These are phyloP conservation scores for Boletus sp. DNA, from an alignment of 768 basidiomycete species.

Conservation along the genomic window DNA sequence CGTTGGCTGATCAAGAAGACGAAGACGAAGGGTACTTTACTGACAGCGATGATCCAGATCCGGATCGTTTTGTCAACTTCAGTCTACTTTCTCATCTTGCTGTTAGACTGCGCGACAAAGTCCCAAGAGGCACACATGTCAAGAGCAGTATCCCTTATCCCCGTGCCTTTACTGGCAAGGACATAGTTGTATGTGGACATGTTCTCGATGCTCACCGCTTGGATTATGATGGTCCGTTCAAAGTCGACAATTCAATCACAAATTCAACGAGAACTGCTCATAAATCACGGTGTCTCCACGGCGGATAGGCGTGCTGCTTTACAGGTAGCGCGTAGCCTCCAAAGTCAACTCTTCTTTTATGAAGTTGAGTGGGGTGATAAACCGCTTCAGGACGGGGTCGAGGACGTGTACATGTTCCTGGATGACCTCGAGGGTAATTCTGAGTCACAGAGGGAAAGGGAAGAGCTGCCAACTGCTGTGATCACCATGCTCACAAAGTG, in stretches of 20 bases:
- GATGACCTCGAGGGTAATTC: constrained; percentile 72
- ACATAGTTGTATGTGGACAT: constrained; percentile 74
- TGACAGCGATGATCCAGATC: constrained; percentile 61
- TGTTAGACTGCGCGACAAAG: constrained; percentile 84
- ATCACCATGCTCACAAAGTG: constrained; percentile 88
- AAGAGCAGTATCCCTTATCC: constrained; percentile 93
- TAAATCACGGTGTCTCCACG: constrained; percentile 68
- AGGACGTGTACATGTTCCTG: constrained; percentile 91
- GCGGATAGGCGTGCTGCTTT: constrained; percentile 81
- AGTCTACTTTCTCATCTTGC: constrained; percentile 86
- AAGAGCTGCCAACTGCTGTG: constrained; percentile 84
- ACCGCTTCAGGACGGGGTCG: constrained; percentile 79
- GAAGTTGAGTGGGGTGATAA: constrained; percentile 94
- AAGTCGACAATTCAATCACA: constrained; percentile 87
- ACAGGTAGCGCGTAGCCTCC: constrained; percentile 85
- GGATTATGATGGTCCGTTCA: constrained; percentile 5
- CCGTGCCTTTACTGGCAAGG: constrained; percentile 88
- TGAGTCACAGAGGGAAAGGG: constrained; percentile 56
- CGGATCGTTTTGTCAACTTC: constrained; percentile 81
- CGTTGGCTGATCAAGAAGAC: constrained; percentile 26
- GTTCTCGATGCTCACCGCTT: neutral
- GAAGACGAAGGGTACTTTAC: constrained; percentile 32
- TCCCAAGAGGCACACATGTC: constrained; percentile 81
- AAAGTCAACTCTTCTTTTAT: constrained; percentile 91
- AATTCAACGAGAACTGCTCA: constrained; percentile 79